Evolutionary conservation across 495 filamentous ascomycete species (phyloP), one percentile per base, ranked within the genome.

Genomic region (Glutinoglossum americanum): DNA sequence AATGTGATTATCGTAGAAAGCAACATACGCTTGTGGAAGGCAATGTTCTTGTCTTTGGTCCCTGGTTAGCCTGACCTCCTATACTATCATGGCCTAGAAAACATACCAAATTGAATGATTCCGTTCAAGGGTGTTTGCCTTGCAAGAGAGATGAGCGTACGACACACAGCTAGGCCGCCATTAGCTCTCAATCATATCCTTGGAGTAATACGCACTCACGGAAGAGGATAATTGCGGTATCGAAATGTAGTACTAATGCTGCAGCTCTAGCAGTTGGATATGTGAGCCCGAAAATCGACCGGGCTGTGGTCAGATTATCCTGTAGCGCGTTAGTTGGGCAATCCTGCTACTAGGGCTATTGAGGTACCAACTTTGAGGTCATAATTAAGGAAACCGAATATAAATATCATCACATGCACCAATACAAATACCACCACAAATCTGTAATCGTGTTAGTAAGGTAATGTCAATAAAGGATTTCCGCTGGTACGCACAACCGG

Each of bases 301-400:
- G 70, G 28, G 82, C 74, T 26, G 69, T 70, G 57, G 74, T 75
- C 45, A 86, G 66, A 65, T 77, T 84, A 67, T 85, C 80, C 68
- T 66, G 44, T 7, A 1, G 54, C n/a, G 10, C 13, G 33, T 56
- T 47, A 44, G 33, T 17, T 37, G 41, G n/a, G 30, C n/a, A 32
- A 23, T 30, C 32, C 0, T 17, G 30, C 13, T 28, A 10, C 30
- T 26, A 7, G 5, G 26, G 41, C 10, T 30, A 7, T 41, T 5
- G 17, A n/a, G 10, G 33, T 21, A 10, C 56, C 57, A 37, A 71
- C 70, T 59, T 85, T 87, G 61, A 86, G 65, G 30, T 80, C 72
- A 65, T 82, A 88, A 65, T 84, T 83, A 69, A 87, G 74, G 68
- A 87, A 85, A 32, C 77, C 81, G 64, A 86, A 85, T 15, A 76